phyloP scores from a whole-genome alignment of 306 rosid species.

The Rosa multiflora region DNA sequence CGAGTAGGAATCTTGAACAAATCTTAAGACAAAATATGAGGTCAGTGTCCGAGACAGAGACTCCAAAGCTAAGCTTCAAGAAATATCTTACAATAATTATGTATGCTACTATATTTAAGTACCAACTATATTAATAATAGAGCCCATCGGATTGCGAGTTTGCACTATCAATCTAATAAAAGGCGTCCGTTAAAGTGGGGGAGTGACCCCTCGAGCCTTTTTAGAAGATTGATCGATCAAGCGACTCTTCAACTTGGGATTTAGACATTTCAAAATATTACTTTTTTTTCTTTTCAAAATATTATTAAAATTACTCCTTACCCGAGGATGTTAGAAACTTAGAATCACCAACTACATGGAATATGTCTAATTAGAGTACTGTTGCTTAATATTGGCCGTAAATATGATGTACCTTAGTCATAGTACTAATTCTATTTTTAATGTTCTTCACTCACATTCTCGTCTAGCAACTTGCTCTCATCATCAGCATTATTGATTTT shows the following conservation, averaged over 20 bases:
- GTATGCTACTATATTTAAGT: not conserved
- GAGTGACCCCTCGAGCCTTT: not conserved
- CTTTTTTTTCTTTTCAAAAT: not conserved
- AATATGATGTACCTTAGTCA: no score
- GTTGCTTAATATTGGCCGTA: no score
- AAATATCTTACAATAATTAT: conserved; percentile 13
- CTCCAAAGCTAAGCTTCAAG: not conserved
- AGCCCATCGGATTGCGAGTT: not conserved
- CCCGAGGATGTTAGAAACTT: no score
- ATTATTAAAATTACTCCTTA: not conserved
- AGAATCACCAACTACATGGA: no score
- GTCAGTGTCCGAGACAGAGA: not conserved
- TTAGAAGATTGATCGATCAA: not conserved
- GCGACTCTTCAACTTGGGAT: not conserved
- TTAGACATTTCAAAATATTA: not conserved
- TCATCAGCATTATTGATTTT: no score
- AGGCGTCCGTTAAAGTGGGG: not conserved
- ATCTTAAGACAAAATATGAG: not conserved
- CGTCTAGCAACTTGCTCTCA: no score
- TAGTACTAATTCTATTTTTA: no score
- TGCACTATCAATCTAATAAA: not conserved
- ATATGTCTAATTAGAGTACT: no score
- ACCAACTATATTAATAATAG: not conserved
- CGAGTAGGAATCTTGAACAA: not conserved
- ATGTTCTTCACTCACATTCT: no score